A percentile compares a stretch with the other conserved stretches of the same genome.
Evolutionary conservation across 2,329 filamentous ascomycete species (phyloP).

Genomic region (Diaporthe longicolla): DNA sequence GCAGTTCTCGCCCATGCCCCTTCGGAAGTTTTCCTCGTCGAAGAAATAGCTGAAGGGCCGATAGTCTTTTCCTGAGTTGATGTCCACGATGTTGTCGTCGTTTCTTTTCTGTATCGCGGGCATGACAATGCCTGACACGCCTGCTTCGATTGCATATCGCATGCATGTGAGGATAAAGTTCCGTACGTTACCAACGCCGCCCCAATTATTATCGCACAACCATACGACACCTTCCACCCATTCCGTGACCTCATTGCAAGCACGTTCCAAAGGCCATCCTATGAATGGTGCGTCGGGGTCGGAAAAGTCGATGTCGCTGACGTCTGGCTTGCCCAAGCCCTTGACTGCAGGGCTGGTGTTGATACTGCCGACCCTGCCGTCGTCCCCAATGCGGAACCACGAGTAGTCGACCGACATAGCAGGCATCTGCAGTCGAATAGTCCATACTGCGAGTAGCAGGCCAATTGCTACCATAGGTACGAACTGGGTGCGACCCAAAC

Average conservation of each 20-base stretch:
- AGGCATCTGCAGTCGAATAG: conserved; percentile 22
- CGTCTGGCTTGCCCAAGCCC: conserved; percentile 28
- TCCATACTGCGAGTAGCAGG: conserved; percentile 35
- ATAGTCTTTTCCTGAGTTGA: conserved; percentile 55
- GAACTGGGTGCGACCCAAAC: conserved; percentile 18
- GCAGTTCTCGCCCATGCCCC: conserved; percentile 54
- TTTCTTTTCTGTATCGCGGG: conserved; percentile 61
- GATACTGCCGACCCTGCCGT: background rate
- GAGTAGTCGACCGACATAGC: conserved; percentile 9
- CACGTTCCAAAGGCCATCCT: conserved; percentile 59
- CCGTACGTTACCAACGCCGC: conserved; percentile 65
- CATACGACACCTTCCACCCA: conserved; percentile 61
- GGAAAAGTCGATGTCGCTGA: conserved; percentile 54
- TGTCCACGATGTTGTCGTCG: conserved; percentile 56
- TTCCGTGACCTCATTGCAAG: conserved; percentile 58
- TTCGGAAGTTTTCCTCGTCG: conserved; percentile 60
- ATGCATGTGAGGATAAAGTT: conserved; percentile 66
- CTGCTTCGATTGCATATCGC: conserved; percentile 63
- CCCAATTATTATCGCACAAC: conserved; percentile 65
- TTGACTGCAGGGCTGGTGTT: conserved; percentile 15
- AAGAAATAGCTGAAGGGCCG: conserved; percentile 62
- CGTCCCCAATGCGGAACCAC: conserved; percentile 11
- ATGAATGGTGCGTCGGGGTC: conserved; percentile 59
- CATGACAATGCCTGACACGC: conserved; percentile 61
- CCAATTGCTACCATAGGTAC: conserved; percentile 7